Base-by-base conservation (phyloP, 768 basidiomycete species). In the Cantharellus anzutake region DNA sequence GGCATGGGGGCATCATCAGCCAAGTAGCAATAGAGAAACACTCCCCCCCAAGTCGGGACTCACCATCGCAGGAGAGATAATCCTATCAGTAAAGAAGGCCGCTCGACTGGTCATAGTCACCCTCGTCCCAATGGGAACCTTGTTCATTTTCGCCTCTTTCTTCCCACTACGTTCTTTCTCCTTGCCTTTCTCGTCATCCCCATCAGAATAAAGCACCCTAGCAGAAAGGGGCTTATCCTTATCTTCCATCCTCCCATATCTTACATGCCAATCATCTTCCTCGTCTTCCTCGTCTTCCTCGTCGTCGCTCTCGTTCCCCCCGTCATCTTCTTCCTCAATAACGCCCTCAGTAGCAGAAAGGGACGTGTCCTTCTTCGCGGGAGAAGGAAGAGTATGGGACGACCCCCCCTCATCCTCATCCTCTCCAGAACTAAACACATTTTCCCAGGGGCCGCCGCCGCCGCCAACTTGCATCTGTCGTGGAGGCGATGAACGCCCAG, bases 61-160 rank as follows among this genome's bases (percentile, higher is more conserved):
- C 68, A 94, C 94, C 93, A 99, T 97, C 67, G 85, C 87, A 0
- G 96, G 94, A 2, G 92, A 84, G 62, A 99, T 80, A 66, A 97
- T 86, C 57, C 90, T 75, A 66, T 97, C 92, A 69, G 92, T 89
- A 73, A 93, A 92, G 71, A 86, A 92, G 2, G 90, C 89, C 16
- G 86, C 86, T 39, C 92, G 78, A 67, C 89, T 93, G 3, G 92
- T 93, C 92, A 97, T 97, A 0, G 92, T 91, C 67, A 97, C 71
- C 52, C 88, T 73, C 5, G 89, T 93, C 7, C 91, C 90, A 64
- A 93, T 82, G 11, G 83, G 80, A 59, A 70, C 69, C 57, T 68
- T 68, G 65, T 70, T 67, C 50, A 60, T 58, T 51, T 5, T 61
- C 61, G 7, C 78, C 77, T 59, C 75, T 74, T 62, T 70, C 67